Base-by-base conservation (phyloP, 192 early-diverging fungal genomes). In the Umbelopsis sp. region DNA sequence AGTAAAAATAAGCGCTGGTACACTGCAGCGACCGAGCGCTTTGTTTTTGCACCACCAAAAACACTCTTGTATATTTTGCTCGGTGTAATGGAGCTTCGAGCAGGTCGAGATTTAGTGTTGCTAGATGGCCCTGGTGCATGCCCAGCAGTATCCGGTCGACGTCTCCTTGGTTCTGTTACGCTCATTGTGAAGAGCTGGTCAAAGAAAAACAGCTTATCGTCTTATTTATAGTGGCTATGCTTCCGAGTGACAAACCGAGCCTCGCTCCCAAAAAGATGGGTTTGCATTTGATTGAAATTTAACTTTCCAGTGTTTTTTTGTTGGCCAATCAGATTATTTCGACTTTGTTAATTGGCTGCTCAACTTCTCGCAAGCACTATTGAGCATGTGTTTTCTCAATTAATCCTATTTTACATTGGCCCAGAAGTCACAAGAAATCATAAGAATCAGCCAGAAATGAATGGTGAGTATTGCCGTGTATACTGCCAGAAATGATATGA, bases 141-240 rank as follows among this genome's bases (percentile, higher is more conserved):
- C 3, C 18, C 48, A 49, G 4, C 16, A 30, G 12, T 30, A 18
- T 61, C 55, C 30, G 55, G 55, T 35, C 55, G 55, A 18, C 55
- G 55, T 35, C 55, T 61, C 55, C 55, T 61, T 35, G 55, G 25
- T 11, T 25, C 55, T 4, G 55, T 61, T 13, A 61, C 55, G 33
- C 55, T 61, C 55, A 61, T 61, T 25, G 27, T 21, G 15, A 10
- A 4, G 48, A 21, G 48, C 15, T 61, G 55, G 4, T 61, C 4
- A 35, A 35, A 37, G 37, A 6, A 6, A 41, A 41, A 41, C 7
- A 41, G 37, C 10, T 41, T 41, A 41, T 41, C 5, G 37, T 41
- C 37, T 41, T 30, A 30, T 41, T 41, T 41, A 41, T 41, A 41
- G 37, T 41, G 37, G 5, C 37, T 41, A 41, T 6, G 37, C 37